Percentiles rank a stretch among this genome's conserved stretches.
These are phyloP conservation scores for Aspergillus unguis DNA, from an alignment of 2,329 filamentous ascomycete genomes.

Conservation along the genomic window DNA sequence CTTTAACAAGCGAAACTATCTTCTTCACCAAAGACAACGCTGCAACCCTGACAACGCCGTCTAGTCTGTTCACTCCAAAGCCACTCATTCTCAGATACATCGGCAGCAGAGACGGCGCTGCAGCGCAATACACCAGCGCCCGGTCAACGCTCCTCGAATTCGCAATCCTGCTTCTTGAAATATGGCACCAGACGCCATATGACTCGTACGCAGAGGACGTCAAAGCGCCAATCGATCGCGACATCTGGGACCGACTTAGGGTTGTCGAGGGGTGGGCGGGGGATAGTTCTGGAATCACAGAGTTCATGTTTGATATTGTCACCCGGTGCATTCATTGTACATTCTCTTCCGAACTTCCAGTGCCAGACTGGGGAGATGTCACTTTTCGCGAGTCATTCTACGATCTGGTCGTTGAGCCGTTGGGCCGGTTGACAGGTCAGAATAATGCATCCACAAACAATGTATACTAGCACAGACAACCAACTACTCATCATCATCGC, in stretches of 20 bases:
- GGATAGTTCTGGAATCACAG: not conserved
- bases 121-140: not conserved
- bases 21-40: not conserved
- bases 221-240: not conserved
- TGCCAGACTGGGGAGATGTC: too few species aligned
- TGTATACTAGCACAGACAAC: too few species aligned
- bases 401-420: too few species aligned
- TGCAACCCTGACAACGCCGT: not conserved
- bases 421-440: too few species aligned
- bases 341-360: not conserved
- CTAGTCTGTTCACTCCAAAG: not conserved
- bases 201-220: not conserved
- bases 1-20: not conserved
- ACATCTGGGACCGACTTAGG: not conserved
- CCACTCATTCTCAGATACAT: not conserved
- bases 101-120: not conserved
- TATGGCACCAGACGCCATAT: not conserved
- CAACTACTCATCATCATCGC: too few species aligned
- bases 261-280: not conserved
- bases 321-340: not conserved
- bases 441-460: too few species aligned
- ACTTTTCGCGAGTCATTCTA: too few species aligned
- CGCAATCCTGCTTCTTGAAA: not conserved
- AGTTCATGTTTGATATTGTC: not conserved
- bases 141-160: not conserved